Base-by-base conservation (phyloP, 2,329 filamentous ascomycete genomes). In the Juglanconis sp. region DNA sequence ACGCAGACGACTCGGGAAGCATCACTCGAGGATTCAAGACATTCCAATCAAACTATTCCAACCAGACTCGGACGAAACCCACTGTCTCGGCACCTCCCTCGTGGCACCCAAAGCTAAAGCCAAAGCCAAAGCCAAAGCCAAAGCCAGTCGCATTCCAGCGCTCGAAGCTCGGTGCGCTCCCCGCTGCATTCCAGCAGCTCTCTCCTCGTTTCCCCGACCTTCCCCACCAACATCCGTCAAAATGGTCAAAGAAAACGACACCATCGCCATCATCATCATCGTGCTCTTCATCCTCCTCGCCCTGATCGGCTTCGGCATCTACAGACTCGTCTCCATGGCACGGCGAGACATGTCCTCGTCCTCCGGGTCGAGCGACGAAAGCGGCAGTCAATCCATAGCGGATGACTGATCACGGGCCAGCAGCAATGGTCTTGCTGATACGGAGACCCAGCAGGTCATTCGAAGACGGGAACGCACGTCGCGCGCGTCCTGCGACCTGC, bases 251-350 rank as follows among this genome's bases (percentile, higher is more conserved):
- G 75, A 81, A 76, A 88, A 88, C 81, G 81, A 88, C 73, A 82
- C 84, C 68, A 88, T 88, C 72, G 86, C 86, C 67, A 79, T 88
- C 72, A 88, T 88, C 70, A 82, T 88, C 73, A 87, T 88, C 72
- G 72, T 88, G 59, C 80, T 88, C 66, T 88, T 88, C 75, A 71
- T 85, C 69, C 74, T 88, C 53, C 80, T 88, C 52, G 83, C 84
- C 57, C 74, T 77, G 61, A 83, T 88, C 58, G 80, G 82, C 7
- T 87, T 87, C 67, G 86, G 83, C 63, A 88, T 88, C 72, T 87
- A 84, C 75, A 78, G 80, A 61, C 74, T 88, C 8, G 85, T 88
- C 53, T 78, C 79, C 65, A 72, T 79, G 34, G 83, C 80, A 24
- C 74, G 82, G 46, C 67, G 67, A 53, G 74, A 74, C 59, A 74